Evolutionary conservation across 2,329 filamentous ascomycete genomes (phyloP), one percentile per base, ranked within the genome.

Genomic region (Clarireedia monteithiana): DNA sequence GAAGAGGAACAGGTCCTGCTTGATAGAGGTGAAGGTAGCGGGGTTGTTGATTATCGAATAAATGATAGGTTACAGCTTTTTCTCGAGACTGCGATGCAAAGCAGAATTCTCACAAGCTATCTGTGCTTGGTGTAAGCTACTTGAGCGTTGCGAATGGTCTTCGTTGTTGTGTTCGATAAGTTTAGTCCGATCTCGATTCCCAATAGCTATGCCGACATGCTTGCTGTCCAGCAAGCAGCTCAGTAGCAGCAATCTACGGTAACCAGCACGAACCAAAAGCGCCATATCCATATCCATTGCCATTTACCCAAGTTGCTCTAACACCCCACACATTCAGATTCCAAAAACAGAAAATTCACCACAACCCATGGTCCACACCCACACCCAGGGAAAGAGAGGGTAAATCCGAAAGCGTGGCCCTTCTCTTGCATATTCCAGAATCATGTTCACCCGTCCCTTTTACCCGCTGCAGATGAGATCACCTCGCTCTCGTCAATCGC

Each of bases 351-450:
- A 23, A 44, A 44, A 42, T 15, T 17, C 17, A 44, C 40, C 40
- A 44, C 17, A 24, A 70, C 17, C 47, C 23, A 17, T n/a, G 12
- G 44, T 47, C 27, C 30, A 44, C 27, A 36, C 24, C n/a, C 30
- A 10, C n/a, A 14, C 14, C 5, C 15, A 23, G n/a, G 3, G 15
- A 30, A 20, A 20, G 20, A 38, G 27, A 49, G 17, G 7, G 5
- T 20, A 46, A 36, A 34, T 17, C 46, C 46, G 27, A 30, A 26
- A 12, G 17, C 10, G 34, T 24, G 48, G 48, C 34, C 20, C 39
- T 55, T 55, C 53, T 55, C 23, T 47, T 55, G 53, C 53, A 55
- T 55, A 26, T 55, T 55, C 53, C 38, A 55, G 53, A 55, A 55
- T 45, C 39, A 49, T 20, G 39, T 50, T 36, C 49, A 17, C 42